Evolutionary conservation across 805 yeast genomes (phyloP), one percentile per base, ranked within the genome.

Genomic region (Metschnikowia noctiluminum): DNA sequence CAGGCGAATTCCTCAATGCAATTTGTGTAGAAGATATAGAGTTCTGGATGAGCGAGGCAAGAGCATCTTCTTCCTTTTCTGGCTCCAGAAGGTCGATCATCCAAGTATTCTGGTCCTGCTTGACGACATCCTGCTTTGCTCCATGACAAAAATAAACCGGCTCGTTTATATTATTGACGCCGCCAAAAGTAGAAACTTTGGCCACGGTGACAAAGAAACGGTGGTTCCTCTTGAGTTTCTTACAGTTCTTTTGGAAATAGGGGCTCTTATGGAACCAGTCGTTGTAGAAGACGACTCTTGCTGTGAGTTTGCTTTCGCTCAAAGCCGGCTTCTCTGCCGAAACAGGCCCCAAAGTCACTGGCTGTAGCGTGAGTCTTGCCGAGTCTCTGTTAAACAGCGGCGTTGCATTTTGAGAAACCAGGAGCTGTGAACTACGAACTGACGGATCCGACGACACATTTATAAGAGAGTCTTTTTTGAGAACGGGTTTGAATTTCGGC

Each of bases 181-280:
- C 53, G 13, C 42, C 39, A n/a, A 48, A 37, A 36, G 35, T 48
- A 21, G 41, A 28, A 7, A 46, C 50, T 39, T 55, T 52, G 15
- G 47, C 59, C 37, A 47, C 59, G 7, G 53, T 49, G 2, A 55
- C 60, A 3, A 47, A 34, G 40, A 38, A 47, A 11, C 48, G 50
- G 43, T 49, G 52, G 2, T 44, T 26, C 1, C 15, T 8, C 15
- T 36, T 21, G 21, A 35, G 28, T 1, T 36, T 31, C 9, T 43
- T 34, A 9, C 32, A 14, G n/a, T 45, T 46, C 30, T 41, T 35
- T 21, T 42, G 41, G 28, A 50, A 56, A 26, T 44, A 51, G 1
- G 59, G 59, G 36, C 58, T 53, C 8, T 50, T 45, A 40, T 58
- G 56, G 46, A 58, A 63, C 74, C 74, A 71, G 52, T 71, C 76